Conservation (phyloP, 192 early-diverging fungal genomes). For the Haplosporangium gracile region DNA sequence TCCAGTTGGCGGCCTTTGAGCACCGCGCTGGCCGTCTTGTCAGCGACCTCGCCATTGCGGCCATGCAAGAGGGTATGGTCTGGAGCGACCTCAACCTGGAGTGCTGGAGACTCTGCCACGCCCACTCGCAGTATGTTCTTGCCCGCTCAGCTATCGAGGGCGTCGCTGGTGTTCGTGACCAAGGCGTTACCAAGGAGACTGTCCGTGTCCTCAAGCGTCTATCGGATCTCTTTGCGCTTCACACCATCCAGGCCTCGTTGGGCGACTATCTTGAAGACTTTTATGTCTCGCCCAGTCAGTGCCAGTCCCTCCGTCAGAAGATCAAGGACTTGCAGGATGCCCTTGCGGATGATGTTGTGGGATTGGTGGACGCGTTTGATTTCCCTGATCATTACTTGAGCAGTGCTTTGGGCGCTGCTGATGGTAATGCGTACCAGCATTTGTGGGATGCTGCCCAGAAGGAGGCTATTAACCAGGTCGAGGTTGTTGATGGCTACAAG, state of each 20-base stretch:
- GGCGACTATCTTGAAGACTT: slow-evolving; percentile 62
- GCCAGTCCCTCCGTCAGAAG: slow-evolving; percentile 58
- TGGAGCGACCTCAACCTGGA: slow-evolving; percentile 82
- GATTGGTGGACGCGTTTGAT: slow-evolving; percentile 82
- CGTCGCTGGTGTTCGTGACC: slow-evolving; percentile 28
- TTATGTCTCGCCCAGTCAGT: slow-evolving; percentile 60
- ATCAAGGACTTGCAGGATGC: slow-evolving; percentile 64
- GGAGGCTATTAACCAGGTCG: slow-evolving; percentile 73
- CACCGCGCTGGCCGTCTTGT: slow-evolving; percentile 77
- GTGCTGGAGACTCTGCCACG: slow-evolving; percentile 75
- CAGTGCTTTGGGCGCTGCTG: slow-evolving; percentile 75
- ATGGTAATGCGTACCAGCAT: slow-evolving; percentile 80
- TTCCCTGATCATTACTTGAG: slow-evolving; percentile 75
- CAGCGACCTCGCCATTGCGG: slow-evolving; percentile 67
- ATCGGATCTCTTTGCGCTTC: slow-evolving; percentile 57
- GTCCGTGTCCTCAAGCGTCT: slow-evolving; percentile 50
- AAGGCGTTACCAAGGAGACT: slow-evolving; percentile 25
- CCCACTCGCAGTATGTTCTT: slow-evolving; percentile 83
- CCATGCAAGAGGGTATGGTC: slow-evolving; percentile 56
- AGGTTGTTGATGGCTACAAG: slow-evolving; percentile 66
- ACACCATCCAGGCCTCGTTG: slow-evolving; percentile 60
- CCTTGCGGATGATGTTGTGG: slow-evolving; percentile 75
- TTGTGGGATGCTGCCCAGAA: slow-evolving; percentile 72
- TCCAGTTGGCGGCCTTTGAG: slow-evolving; percentile 75
- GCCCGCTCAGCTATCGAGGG: slow-evolving; percentile 70